Conservation (phyloP, 1,139 yeast species). For the Saccharomyces hybrid region DNA sequence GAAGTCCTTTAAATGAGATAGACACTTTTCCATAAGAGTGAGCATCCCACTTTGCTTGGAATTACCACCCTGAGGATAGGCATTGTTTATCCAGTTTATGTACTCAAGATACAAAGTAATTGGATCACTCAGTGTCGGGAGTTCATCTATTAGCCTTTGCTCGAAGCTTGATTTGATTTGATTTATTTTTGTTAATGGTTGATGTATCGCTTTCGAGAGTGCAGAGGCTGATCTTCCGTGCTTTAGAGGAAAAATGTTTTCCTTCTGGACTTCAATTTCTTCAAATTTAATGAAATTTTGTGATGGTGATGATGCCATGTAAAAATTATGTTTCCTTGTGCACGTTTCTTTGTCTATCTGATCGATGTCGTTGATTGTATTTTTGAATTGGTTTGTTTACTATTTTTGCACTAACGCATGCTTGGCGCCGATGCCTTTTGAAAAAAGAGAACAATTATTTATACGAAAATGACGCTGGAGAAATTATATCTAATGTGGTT, state of each 20-base stretch:
- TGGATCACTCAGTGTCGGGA: constrained; percentile 70
- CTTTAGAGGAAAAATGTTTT: constrained; percentile 62
- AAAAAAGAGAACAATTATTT: too few relatives aligned
- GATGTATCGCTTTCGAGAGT: constrained; percentile 42
- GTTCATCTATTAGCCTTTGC: constrained; percentile 35
- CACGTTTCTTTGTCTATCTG: background rate
- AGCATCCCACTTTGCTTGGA: constrained; percentile 59
- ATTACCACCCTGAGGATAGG: constrained; percentile 64
- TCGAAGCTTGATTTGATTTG: constrained; percentile 22
- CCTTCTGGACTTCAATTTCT: constrained; percentile 64
- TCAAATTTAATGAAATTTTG: constrained; percentile 37
- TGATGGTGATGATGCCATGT: background rate
- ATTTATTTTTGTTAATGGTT: constrained; percentile 3
- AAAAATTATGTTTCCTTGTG: background rate
- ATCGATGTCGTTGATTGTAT: background rate
- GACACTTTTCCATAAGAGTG: constrained; percentile 20
- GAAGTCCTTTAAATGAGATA: background rate
- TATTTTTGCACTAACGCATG: too few relatives aligned
- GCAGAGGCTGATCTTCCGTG: constrained; percentile 67
- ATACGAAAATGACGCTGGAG: background rate
- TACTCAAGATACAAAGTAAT: constrained; percentile 64
- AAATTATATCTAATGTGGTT: background rate
- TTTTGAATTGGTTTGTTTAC: background rate
- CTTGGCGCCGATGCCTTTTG: too few relatives aligned
- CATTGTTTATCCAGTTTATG: constrained; percentile 57